A percentile compares a stretch with the other conserved stretches of the same genome.
phyloP scores from a whole-genome alignment of 2,329 filamentous ascomycete genomes.

The Penicillium sp. region DNA sequence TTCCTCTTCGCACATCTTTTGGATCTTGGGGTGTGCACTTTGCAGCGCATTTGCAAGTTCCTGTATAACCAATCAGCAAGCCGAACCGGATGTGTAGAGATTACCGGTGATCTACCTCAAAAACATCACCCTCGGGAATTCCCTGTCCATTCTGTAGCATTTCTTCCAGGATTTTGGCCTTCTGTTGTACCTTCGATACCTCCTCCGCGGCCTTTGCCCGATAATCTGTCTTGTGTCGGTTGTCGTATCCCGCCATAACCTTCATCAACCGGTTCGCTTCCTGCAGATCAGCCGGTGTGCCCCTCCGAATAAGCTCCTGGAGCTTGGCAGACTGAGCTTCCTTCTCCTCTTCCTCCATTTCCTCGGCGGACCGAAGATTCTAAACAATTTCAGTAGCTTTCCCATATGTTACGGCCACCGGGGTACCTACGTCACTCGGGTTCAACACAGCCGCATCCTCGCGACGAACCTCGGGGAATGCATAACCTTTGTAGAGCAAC shows the following conservation, averaged over 20 bases:
- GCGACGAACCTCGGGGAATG: slow-evolving; percentile 85
- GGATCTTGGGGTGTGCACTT: slow-evolving; percentile 96
- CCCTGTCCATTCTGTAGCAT: slow-evolving; percentile 83
- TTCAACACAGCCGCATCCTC: slow-evolving; percentile 97
- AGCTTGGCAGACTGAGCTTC: slow-evolving; percentile 97
- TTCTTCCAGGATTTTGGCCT: slow-evolving; percentile 87
- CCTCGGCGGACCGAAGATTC: slow-evolving; percentile 94
- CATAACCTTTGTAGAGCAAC: slow-evolving; percentile 94
- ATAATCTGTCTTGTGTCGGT: slow-evolving; percentile 93
- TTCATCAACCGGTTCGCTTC: slow-evolving; percentile 99
- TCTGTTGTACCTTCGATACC: slow-evolving; percentile 91
- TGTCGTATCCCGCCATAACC: slow-evolving; percentile 97
- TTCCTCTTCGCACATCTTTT: slow-evolving; percentile 99
- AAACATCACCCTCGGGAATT: slow-evolving; percentile 69
- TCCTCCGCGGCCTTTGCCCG: slow-evolving; percentile 96
- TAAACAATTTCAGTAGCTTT: slow-evolving; percentile 44
- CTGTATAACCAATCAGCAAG: slow-evolving; percentile 39
- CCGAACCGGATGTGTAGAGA: background rate
- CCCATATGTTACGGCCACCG: background rate
- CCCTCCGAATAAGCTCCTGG: slow-evolving; percentile 90
- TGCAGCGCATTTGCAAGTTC: slow-evolving; percentile 86
- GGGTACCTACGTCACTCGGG: slow-evolving; percentile 79
- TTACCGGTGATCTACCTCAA: slow-evolving; percentile 51
- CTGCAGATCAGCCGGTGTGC: slow-evolving; percentile 87
- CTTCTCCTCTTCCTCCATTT: slow-evolving; percentile 96